Evolutionary conservation across 2,329 filamentous ascomycete genomes (phyloP).

Genomic region (Tothia fuscella): DNA sequence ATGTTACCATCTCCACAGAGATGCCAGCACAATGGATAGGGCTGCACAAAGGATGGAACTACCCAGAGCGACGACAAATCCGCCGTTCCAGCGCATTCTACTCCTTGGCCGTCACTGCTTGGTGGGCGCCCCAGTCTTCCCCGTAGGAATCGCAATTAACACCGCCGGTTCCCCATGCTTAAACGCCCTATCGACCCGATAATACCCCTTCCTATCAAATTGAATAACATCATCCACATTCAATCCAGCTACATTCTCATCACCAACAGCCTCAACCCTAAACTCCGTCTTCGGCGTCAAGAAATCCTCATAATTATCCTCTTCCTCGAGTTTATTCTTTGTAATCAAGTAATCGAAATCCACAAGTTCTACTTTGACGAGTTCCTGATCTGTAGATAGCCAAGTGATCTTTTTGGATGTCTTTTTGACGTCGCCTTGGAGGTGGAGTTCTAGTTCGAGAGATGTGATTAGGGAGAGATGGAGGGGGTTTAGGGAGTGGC

Average conservation of each 20-base stretch:
- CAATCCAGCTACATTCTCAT: conserved; percentile 65
- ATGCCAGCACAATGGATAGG: too few species aligned
- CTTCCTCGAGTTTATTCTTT: conserved; percentile 86
- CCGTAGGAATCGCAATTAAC: conserved; percentile 59
- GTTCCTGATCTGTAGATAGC: conserved; percentile 46
- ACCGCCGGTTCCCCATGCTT: conserved; percentile 48
- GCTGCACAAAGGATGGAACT: too few species aligned
- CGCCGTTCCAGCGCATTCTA: too few species aligned
- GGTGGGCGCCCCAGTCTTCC: conserved; percentile 39
- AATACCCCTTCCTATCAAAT: conserved; percentile 88
- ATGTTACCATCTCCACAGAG: too few species aligned
- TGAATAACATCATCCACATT: conserved; percentile 89
- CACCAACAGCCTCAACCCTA: conserved; percentile 63
- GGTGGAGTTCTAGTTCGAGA: conserved; percentile 75
- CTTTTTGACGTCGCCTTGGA: conserved; percentile 86
- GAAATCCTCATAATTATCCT: conserved; percentile 75
- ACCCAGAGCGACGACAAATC: too few species aligned
- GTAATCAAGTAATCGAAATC: conserved; percentile 61
- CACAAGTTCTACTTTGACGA: conserved; percentile 10
- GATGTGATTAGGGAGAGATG: conserved; percentile 47
- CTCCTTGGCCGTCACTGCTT: too few species aligned
- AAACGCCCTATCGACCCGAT: conserved; percentile 61
- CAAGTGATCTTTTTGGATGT: conserved; percentile 96
- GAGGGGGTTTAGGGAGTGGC: conserved; percentile 38
- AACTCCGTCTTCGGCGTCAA: conserved; percentile 65